phyloP scores from a whole-genome alignment of 805 yeast genomes.

The Kluyveromyces nonfermentans region DNA sequence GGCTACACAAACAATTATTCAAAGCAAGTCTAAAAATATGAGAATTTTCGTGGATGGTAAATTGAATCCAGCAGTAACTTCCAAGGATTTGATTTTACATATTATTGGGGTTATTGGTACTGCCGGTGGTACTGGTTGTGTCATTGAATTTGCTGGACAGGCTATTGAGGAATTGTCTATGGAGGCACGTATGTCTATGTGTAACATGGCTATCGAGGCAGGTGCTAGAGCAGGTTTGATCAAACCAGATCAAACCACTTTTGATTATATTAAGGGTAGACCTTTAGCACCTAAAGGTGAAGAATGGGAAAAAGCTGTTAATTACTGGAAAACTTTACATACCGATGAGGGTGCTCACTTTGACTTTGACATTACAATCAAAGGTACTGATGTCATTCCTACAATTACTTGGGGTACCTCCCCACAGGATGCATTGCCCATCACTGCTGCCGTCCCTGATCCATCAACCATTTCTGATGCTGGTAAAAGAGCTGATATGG shows the following conservation, averaged over 20 bases:
- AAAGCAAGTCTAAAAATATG: slow-evolving; percentile 94
- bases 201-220: slow-evolving; percentile 98
- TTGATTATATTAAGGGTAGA: slow-evolving; percentile 82
- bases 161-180: slow-evolving; percentile 84
- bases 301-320: slow-evolving; percentile 91
- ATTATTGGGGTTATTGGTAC: slow-evolving; percentile 96
- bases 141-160: slow-evolving; percentile 92
- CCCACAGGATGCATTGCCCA: slow-evolving; percentile 97
- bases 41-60: slow-evolving; percentile 78
- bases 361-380: slow-evolving; percentile 72
- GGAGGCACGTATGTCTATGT: slow-evolving; percentile 99
- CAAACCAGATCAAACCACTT: slow-evolving; percentile 85
- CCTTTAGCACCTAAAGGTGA: slow-evolving; percentile 91
- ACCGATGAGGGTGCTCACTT: slow-evolving; percentile 87
- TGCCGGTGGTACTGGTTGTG: slow-evolving; percentile 98
- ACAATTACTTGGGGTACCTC: slow-evolving; percentile 99
- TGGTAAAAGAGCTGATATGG: slow-evolving; percentile 72
- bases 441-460: slow-evolving; percentile 83
- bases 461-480: slow-evolving; percentile 69
- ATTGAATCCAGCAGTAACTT: slow-evolving; percentile 80
- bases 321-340: slow-evolving; percentile 82
- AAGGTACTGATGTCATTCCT: slow-evolving; percentile 81
- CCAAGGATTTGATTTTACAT: slow-evolving; percentile 90
- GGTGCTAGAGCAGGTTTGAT: slow-evolving; percentile 99
- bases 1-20: slow-evolving; percentile 94